Percentiles rank a stretch among this genome's conserved stretches.
These are phyloP conservation scores for Rhodomyrtus psidioides DNA, from an alignment of 441 rosid species.

Conservation along the genomic window DNA sequence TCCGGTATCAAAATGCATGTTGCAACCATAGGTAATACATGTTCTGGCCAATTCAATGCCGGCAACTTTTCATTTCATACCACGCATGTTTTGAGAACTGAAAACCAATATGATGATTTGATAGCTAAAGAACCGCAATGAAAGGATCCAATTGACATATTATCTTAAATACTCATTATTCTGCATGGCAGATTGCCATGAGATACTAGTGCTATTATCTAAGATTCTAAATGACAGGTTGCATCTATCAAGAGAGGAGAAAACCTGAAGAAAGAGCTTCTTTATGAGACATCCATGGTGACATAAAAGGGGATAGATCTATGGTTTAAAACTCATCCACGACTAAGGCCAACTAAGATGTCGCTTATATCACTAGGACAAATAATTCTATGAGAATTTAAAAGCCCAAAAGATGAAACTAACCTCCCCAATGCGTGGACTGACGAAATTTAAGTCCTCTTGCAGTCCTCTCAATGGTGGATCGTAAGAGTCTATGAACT, in stretches of 20 bases:
- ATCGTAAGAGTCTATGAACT: conserved; percentile 94
- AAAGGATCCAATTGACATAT: not conserved
- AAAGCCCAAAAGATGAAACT: conserved; percentile 15
- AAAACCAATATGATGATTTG: not conserved
- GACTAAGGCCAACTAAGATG: not conserved
- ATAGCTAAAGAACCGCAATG: not conserved
- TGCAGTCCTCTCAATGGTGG: conserved; percentile 98
- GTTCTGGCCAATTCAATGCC: not conserved
- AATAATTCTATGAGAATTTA: not conserved
- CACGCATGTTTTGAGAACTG: not conserved
- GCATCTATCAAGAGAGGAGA: not conserved
- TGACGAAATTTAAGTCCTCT: conserved; percentile 97
- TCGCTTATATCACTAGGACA: not conserved
- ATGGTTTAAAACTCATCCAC: not conserved
- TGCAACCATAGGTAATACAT: not conserved
- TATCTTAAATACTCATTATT: not conserved
- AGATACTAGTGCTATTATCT: not conserved
- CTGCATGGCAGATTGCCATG: not conserved
- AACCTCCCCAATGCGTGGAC: conserved; percentile 99
- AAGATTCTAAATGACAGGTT: not conserved
- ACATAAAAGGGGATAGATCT: not conserved
- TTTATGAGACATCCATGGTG: not conserved
- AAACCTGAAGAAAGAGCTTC: not conserved
- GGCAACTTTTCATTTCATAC: not conserved
- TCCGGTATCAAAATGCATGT: not conserved